phyloP scores from a whole-genome alignment of 208 protist species.

The Kentomonas sorsogonicus region DNA sequence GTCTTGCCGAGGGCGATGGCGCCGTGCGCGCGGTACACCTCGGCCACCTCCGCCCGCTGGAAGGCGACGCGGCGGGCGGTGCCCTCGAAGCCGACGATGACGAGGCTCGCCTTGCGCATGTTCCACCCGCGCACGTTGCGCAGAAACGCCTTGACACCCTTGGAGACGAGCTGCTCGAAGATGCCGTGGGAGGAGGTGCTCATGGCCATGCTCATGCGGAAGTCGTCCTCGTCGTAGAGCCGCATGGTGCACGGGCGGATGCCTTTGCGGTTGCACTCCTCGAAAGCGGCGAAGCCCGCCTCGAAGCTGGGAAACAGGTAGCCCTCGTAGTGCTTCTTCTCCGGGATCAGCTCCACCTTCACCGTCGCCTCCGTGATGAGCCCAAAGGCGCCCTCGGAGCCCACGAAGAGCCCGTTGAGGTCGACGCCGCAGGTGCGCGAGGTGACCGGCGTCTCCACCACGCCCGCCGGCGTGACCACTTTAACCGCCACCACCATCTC shows the following conservation, averaged over 20 bases:
- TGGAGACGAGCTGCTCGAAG: conserved; percentile 43
- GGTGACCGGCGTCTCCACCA: conserved; percentile 76
- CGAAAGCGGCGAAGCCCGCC: conserved; percentile 74
- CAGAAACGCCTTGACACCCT: conserved; percentile 64
- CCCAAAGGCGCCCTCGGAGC: conserved; percentile 91
- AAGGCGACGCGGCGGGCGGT: conserved; percentile 52
- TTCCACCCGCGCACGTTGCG: conserved; percentile 60
- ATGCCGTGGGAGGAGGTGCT: conserved; percentile 53
- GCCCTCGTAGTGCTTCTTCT: conserved; percentile 78
- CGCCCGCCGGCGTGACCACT: conserved; percentile 88
- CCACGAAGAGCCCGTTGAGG: conserved; percentile 89
- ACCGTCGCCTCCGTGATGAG: conserved; percentile 91
- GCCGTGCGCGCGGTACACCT: conserved; percentile 57
- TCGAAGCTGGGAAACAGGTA: conserved; percentile 90
- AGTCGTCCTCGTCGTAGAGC: conserved; percentile 90
- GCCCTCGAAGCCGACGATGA: conserved; percentile 87
- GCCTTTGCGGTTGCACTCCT: conserved; percentile 73
- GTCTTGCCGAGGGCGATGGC: conserved; percentile 54
- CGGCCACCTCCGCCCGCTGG: conserved; percentile 53
- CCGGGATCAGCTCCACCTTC: conserved; percentile 85
- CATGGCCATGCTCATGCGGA: conserved; percentile 84
- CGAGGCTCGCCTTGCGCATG: conserved; percentile 62
- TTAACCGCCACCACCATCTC: conserved; percentile 90
- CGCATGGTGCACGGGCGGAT: conserved; percentile 85
- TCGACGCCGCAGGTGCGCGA: conserved; percentile 82